Base-by-base conservation (phyloP, 331 rosid species). In the Arachis monticola region DNA sequence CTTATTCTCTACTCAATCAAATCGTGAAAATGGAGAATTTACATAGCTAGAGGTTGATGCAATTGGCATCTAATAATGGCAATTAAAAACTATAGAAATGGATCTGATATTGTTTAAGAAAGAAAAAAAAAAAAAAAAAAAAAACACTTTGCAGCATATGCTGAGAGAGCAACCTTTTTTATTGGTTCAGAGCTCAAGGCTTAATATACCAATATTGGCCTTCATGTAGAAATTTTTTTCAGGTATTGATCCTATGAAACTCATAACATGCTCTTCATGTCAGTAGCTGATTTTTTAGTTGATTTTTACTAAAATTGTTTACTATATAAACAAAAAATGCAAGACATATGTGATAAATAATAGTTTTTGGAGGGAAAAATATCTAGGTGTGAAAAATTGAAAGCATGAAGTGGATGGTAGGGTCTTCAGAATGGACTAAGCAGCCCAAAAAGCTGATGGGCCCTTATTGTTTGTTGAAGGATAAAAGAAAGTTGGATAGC, bases 401-500 rank as follows among this genome's bases (percentile, higher is more conserved):
- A 53, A 3, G 41, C 8, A 10, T 7, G 60, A 64, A 65, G 61
- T 64, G 61, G 71, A 32, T 4, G 64, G 81, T 42, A 69, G 74
- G 79, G 81, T 60, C 65, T 65, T 65, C 0, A 73, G 69, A 53
- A 60, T 31, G n/a, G 65, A 55, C 31, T 13, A 48, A 78, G 64
- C 47, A 48, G 67, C 48, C 65, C 67, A 64, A 77, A 64, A 77
- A 68, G 32, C 6, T 42, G 42, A 3, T 42, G 81, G 79, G 60
- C 58, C 78, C 56, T 10, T 77, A 73, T 70, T 82, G 84, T 48
- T 10, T 77, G 75, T 70, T 83, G 84, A 90, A 84, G 92, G 90
- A 88, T 88, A 81, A 48, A 27, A 60, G 79, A 90, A 93, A 85
- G 90, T 51, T 77, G 35, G 83, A 64, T 64, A 75, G 57, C 59